Base-by-base conservation (phyloP, 352 stramenopile genomes). In the Phytophthora agathidicida region DNA sequence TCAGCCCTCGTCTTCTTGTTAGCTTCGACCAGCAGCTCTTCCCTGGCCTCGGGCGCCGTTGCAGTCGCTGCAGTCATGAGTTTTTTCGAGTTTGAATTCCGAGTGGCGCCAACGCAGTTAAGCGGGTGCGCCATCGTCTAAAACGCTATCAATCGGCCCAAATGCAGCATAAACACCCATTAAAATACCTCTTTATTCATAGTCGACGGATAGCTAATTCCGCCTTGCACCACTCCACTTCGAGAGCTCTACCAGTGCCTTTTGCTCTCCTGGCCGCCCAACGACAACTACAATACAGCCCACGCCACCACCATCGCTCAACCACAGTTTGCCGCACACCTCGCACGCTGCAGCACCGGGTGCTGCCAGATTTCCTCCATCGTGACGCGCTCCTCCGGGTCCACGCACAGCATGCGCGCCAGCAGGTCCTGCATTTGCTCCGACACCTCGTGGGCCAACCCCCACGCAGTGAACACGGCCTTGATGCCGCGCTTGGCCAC, bases 401-500 rank as follows among this genome's bases (percentile, higher is more conserved):
- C 75, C 28, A 89, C 68, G 10, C 59, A 60, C n/a, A 93, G 68
- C 73, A 97, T 93, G 9, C 60, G 42, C 36, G 86, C 73, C n/a
- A 97, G 44, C 48, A 97, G 55, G 49, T 96, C 78, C 47, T 88
- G 79, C 26, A 77, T 86, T 5, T 60, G 35, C 5, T 73, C 69
- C 32, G 73, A 84, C 35, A 94, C 50, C 10, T 64, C 54, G 14
- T 68, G 44, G 3, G 39, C 38, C 32, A 93, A 52, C 1, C 68
- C 67, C 87, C 87, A 96, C 0, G 75, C 76, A 32, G 72, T 62
- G 46, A 97, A 83, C 47, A 97, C 76, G 0, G 84, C 73, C 53
- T 76, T 73, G 42, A 96, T 73, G 7, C 84, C 82, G 42, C 86
- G 63, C 47, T 91, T 91, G 14, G 68, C 68, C 28, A 96, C 83